Evolutionary conservation across 768 basidiomycete genomes (phyloP).

Genomic region (Amanita fuliginea): DNA sequence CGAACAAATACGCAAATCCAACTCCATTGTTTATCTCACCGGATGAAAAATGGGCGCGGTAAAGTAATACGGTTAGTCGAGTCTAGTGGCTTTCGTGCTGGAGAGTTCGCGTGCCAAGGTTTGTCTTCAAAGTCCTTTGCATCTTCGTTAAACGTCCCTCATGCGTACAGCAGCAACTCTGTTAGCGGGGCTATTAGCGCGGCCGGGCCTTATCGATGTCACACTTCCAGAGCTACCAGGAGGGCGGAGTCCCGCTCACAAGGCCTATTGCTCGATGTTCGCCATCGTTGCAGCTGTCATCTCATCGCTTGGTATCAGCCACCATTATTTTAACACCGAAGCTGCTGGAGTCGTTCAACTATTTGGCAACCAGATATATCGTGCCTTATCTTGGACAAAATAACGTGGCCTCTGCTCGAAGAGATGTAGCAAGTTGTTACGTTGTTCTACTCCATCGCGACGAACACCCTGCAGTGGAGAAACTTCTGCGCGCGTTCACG

Average conservation of each 20-base stretch:
- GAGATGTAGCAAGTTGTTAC: conserved; percentile 76
- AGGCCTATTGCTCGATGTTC: conserved; percentile 77
- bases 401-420: conserved; percentile 69
- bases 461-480: conserved; percentile 46
- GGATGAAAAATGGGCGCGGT: too few relatives aligned
- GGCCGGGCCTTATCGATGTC: conserved; percentile 61
- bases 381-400: conserved; percentile 71
- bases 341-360: conserved; percentile 80
- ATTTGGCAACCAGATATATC: conserved; percentile 70
- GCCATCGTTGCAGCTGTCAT: conserved; percentile 68
- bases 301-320: conserved; percentile 47
- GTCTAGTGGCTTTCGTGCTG: too few relatives aligned
- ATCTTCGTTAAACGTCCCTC: too few relatives aligned
- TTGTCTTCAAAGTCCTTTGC: too few relatives aligned
- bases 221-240: conserved; percentile 58
- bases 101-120: too few relatives aligned
- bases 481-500: conserved; percentile 60
- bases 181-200: conserved; percentile 69
- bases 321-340: conserved; percentile 76
- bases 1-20: too few relatives aligned
- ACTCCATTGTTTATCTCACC: too few relatives aligned
- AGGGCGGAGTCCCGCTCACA: conserved; percentile 71
- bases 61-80: too few relatives aligned
- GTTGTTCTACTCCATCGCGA: conserved; percentile 67
- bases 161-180: conserved; percentile 78